phyloP scores from a whole-genome alignment of 495 filamentous ascomycete species.

The Staphylotrichum longicolle region DNA sequence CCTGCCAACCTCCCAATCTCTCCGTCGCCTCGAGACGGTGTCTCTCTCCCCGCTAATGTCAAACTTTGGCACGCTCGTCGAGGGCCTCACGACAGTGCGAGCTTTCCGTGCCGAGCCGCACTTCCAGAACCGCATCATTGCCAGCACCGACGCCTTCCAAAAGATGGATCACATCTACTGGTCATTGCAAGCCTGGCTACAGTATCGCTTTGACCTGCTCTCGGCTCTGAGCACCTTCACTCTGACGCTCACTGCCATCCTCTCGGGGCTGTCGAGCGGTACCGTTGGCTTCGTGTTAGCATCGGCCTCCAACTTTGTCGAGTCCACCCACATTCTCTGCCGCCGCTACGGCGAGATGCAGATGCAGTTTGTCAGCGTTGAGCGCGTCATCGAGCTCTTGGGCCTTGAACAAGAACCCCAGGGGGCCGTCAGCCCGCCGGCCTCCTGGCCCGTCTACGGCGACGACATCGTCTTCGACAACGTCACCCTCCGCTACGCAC shows the following conservation, averaged over 20 bases:
- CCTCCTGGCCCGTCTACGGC: conserved; percentile 67
- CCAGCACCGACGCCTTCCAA: conserved; percentile 76
- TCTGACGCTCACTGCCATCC: conserved; percentile 67
- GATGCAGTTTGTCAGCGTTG: conserved; percentile 87
- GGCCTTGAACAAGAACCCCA: conserved; percentile 68
- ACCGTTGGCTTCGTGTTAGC: conserved; percentile 73
- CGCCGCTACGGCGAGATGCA: conserved; percentile 74
- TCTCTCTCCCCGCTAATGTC: conserved; percentile 78
- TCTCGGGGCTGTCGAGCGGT: conserved; percentile 65
- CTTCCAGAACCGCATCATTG: conserved; percentile 73
- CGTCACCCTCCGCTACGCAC: conserved; percentile 74
- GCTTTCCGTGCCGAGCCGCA: conserved; percentile 69
- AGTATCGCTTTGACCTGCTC: conserved; percentile 70
- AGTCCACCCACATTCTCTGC: conserved; percentile 69
- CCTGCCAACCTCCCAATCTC: conserved; percentile 76
- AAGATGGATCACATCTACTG: conserved; percentile 94
- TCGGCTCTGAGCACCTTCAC: conserved; percentile 69
- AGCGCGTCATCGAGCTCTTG: conserved; percentile 74
- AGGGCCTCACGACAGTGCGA: conserved; percentile 76
- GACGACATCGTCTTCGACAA: conserved; percentile 72
- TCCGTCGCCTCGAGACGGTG: conserved; percentile 79
- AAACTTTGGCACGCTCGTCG: conserved; percentile 77
- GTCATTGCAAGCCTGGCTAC: conserved; percentile 78
- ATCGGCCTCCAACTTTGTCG: conserved; percentile 61
- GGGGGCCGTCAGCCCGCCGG: conserved; percentile 64